Base-by-base conservation (phyloP, 2,329 filamentous ascomycete genomes). In the Claviceps pazoutovae region DNA sequence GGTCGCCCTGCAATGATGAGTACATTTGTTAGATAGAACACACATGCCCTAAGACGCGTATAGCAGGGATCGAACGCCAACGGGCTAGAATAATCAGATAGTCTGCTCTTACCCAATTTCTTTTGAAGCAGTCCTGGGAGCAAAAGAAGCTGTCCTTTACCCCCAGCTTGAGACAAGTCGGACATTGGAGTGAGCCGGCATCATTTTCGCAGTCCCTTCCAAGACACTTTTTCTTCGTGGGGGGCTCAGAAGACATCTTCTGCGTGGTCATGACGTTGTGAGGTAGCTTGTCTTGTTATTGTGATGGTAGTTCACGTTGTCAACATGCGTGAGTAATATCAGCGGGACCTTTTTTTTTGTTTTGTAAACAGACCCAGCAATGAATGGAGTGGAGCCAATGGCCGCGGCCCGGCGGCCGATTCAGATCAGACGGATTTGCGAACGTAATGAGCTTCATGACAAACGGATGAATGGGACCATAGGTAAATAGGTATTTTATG, bases 71-170 rank as follows among this genome's bases (percentile, higher is more conserved):
- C 11, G 43, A 30, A 23, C 3, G 9, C 6, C 41, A 26, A 3
- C 8, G 13, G 16, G 38, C 23, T 41, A 7, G 4, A 42, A 9
- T 9, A 26, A 38, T 30, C 6, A 11, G 17, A 26, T 17, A 16
- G 19, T 26, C 38, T 26, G 26, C 26, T 38, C 80, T 61, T 82
- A 97, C 93, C 93, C 93, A 98, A 74, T 89, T 98, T 69, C 83
- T 84, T 77, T 96, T 97, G 73, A 98, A 98, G 75, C 93, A 98
- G 61, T 97, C 93, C 69, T 98, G 93, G 30, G 89, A 89, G 74
- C 93, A 98, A 73, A 97, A 98, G 71, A 83, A 96, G 72, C 88
- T 95, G 63, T 93, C 88, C 65, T 90, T 82, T 61, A 83, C 84
- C 51, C 85, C 87, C 45, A 90, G 74, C 71, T 95, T 96, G 62